Percentiles rank a stretch among this genome's conserved stretches.
Conservation (phyloP, 2,329 filamentous ascomycete species). For the Rutstroemia sp. region DNA sequence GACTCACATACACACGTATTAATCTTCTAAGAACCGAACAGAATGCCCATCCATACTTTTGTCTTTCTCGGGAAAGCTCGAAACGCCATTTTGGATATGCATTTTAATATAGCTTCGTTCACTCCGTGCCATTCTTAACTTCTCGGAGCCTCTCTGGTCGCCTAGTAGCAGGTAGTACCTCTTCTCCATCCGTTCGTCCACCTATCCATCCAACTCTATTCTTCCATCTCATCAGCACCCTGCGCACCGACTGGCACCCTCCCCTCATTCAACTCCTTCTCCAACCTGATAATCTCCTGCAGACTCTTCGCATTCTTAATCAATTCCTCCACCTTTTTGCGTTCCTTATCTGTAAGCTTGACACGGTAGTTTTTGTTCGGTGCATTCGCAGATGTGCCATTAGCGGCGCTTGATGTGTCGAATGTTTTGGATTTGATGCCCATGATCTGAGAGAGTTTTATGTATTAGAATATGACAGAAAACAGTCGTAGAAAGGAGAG, state of each 20-base stretch:
- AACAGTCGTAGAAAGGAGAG: background rate
- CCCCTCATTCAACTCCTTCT: constrained; percentile 89
- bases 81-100: background rate
- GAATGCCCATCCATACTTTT: background rate
- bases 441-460: constrained; percentile 57
- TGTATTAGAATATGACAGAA: background rate
- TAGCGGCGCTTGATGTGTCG: constrained; percentile 39
- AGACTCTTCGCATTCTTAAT: constrained; percentile 85
- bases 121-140: too few relatives aligned
- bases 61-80: background rate
- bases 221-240: constrained; percentile 51
- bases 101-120: too few relatives aligned
- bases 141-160: too few relatives aligned
- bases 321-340: constrained; percentile 74
- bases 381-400: constrained; percentile 37
- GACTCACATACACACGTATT: background rate
- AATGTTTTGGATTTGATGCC: constrained; percentile 74
- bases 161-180: too few relatives aligned
- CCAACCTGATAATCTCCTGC: constrained; percentile 80
- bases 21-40: too few relatives aligned
- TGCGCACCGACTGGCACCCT: constrained; percentile 66
- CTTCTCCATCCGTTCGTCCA: background rate
- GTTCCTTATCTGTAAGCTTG: constrained; percentile 83
- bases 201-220: constrained; percentile 31
- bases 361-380: constrained; percentile 64